Base-by-base conservation (phyloP, 2,329 filamentous ascomycete species). In the Aspergillus neotritici region DNA sequence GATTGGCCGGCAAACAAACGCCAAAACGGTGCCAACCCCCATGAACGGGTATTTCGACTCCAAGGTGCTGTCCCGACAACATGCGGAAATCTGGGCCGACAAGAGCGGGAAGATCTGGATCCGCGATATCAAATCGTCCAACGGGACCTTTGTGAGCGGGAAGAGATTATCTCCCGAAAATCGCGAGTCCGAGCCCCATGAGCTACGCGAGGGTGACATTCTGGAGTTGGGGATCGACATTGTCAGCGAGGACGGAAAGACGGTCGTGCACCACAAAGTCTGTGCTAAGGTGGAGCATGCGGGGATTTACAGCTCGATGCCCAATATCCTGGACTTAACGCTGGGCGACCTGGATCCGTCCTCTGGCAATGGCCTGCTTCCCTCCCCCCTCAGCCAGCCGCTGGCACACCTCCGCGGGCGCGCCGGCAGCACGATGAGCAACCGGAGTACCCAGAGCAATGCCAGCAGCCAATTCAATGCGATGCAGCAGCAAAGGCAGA, bases 181-280 rank as follows among this genome's bases (percentile, higher is more conserved):
- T 59, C 82, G 90, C 55, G 93, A 98, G 67, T 97, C 91, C 0
- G 93, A 97, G 49, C 90, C 93, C 0, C 88, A 96, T 62, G 91
- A 97, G 62, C 73, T 98, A 29, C 84, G 90, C 58, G 89, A 91
- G 47, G 84, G 88, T 53, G 93, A 98, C 62, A 87, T 93, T 50
- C 73, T 98, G 41, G 93, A 98, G 63, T 77, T 98, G 30, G 93
- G 93, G 43, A 98, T 98, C 57, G 93, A 98, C 62, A 98, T 98
- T 60, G 91, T 98, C 40, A 95, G 88, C 66, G 93, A 98, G 65
- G 93, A 98, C 63, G 91, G 97, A 65, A 97, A 95, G 70, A 96
- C 90, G 0, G 89, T 98, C 21, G 90, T 98, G 11, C 93, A 98
- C 62, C 93, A 97, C 72, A 98, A 98, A 63, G 93, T 98, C 37